Base-by-base conservation (phyloP, 176 grass and related monocot genomes). In the Aegilops tauschii region DNA sequence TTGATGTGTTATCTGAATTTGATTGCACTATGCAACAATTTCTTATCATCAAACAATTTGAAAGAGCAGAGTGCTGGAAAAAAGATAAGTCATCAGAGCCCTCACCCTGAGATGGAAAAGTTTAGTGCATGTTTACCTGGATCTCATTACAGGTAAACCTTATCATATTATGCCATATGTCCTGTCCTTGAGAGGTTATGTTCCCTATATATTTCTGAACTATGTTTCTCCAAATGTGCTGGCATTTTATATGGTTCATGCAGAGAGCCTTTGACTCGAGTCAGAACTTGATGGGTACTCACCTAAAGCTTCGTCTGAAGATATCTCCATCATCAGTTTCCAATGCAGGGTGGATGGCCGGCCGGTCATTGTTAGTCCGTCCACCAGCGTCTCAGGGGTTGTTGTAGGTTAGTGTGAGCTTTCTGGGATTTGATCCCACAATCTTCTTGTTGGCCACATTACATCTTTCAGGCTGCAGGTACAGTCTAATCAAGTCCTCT, bases 201-300 rank as follows among this genome's bases (percentile, higher is more conserved):
- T 83, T 74, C 63, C 82, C 58, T 32, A 65, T 30, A 66, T 83
- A 16, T 83, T 86, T 86, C 30, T 82, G 45, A 69, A 9, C 54
- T 82, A 78, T 52, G 39, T 65, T 79, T 85, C 23, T 61, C 12
- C 20, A 82, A 86, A 62, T 86, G 18, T 35, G 79, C 29, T 86
- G 39, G 21, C 40, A 78, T 79, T 66, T 71, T 23, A 34, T 70
- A 86, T 73, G 34, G 62, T 83, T 76, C 44, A 31, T 52, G 71
- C 75, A 83, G 74, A 16, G 44, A 80, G 4, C 17, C 42, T 27
- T 87, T 68, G 52, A 9, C 69, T 72, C 14, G 40, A 37, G 8
- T 71, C 64, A 64, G 52, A 82, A 83, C 37, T 40, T 40, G 52
- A 63, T 54, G 39, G 80, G 47, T 44, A 47, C 65, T 27, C 21